Percentiles rank a stretch among this genome's conserved stretches.
Conservation (phyloP, 306 rosid species). For the Cyamopsis tetragonoloba region DNA sequence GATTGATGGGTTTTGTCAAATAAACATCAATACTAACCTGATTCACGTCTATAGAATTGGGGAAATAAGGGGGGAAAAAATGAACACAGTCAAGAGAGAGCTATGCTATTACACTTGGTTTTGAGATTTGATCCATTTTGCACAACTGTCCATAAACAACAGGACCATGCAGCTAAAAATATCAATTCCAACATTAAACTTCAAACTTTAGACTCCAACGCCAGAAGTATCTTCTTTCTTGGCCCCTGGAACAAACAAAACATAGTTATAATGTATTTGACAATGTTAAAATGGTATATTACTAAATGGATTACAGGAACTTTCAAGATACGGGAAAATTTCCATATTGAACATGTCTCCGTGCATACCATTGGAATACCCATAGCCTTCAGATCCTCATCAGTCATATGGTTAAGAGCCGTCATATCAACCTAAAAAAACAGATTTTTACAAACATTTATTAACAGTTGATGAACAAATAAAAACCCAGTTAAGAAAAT, state of each 20-base stretch:
- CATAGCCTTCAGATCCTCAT: slow-evolving; percentile 96
- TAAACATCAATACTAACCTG: slow-evolving; percentile 27
- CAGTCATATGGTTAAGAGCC: slow-evolving; percentile 94
- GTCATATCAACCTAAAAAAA: slow-evolving; percentile 92
- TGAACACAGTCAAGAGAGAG: slow-evolving; percentile 5
- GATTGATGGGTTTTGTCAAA: slow-evolving; percentile 15
- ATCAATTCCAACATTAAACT: slow-evolving; percentile 13
- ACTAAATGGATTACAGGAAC: not conserved
- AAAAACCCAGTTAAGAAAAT: slow-evolving; percentile 8
- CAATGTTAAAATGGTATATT: not conserved
- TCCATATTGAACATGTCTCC: not conserved
- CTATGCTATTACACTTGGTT: slow-evolving; percentile 26
- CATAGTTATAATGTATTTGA: slow-evolving; percentile 21
- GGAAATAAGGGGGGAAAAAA: not conserved
- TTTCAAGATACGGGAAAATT: not conserved
- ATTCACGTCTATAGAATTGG: slow-evolving; percentile 13
- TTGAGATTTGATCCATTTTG: slow-evolving; percentile 18
- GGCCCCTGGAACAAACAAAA: slow-evolving; percentile 73
- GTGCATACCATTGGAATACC: slow-evolving; percentile 90
- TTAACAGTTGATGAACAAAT: not conserved
- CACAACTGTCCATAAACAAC: slow-evolving; percentile 9
- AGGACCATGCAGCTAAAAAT: slow-evolving; percentile 14
- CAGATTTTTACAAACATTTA: slow-evolving; percentile 12
- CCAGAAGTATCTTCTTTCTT: slow-evolving; percentile 93
- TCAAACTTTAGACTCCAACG: slow-evolving; percentile 80